Conservation (phyloP, 1,284 basidiomycete species). For the Papiliotrema terrestris region DNA sequence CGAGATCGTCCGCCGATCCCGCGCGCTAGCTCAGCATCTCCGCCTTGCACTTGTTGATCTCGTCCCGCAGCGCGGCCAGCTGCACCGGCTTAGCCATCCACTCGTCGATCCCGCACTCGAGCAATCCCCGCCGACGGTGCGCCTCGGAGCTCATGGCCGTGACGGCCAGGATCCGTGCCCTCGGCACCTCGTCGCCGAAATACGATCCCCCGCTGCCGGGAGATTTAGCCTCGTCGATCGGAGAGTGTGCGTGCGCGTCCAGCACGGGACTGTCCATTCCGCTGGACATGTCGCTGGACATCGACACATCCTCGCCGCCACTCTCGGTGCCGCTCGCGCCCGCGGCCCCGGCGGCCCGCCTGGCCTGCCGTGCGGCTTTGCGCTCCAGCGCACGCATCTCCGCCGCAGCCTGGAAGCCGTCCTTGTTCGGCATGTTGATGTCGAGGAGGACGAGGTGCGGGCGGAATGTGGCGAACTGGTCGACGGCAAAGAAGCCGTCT, state of each 20-base stretch:
- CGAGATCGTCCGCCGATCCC: too few species aligned
- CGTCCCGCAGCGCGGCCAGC: slow-evolving; percentile 12
- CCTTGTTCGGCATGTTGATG: slow-evolving; percentile 33
- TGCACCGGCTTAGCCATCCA: slow-evolving; percentile 26
- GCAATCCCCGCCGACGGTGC: slow-evolving; percentile 17
- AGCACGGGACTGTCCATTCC: background rate
- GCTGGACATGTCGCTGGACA: background rate
- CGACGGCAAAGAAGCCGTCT: slow-evolving; percentile 28
- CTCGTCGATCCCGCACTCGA: slow-evolving; percentile 25
- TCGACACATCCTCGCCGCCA: background rate
- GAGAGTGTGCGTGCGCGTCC: background rate
- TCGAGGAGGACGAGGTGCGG: slow-evolving; percentile 33
- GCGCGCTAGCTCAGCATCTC: background rate
- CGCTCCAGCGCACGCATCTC: slow-evolving; percentile 27
- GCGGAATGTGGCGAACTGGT: slow-evolving; percentile 16
- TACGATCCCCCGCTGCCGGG: background rate
- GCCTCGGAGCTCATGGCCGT: slow-evolving; percentile 24
- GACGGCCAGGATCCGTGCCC: slow-evolving; percentile 23
- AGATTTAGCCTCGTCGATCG: too few species aligned
- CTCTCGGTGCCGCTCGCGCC: background rate
- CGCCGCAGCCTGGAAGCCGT: slow-evolving; percentile 29
- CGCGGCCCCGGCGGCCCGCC: background rate
- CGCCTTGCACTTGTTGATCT: slow-evolving; percentile 9
- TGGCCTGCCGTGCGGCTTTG: background rate
- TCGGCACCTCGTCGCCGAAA: too few species aligned